Percentiles rank a stretch among this genome's conserved stretches.
phyloP scores from a whole-genome alignment of 805 yeast species.

The Yarrowia osloensis region DNA sequence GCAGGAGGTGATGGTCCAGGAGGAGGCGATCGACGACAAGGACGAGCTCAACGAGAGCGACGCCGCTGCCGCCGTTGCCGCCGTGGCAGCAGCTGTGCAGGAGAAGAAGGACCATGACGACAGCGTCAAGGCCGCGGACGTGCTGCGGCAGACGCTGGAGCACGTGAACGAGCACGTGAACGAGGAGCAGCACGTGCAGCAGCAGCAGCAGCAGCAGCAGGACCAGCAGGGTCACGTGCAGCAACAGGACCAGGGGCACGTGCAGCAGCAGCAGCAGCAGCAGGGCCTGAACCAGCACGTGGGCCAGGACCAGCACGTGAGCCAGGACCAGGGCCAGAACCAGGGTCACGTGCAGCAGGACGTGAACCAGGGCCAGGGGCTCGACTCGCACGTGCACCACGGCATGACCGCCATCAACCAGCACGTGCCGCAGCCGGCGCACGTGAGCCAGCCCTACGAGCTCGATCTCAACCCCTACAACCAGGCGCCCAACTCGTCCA shows the following conservation, averaged over 20 bases:
- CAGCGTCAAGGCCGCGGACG: slow-evolving; percentile 25
- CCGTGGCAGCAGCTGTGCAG: slow-evolving; percentile 29
- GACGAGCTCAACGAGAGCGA: slow-evolving; percentile 30
- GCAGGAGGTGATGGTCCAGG: slow-evolving; percentile 13
- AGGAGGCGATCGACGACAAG: slow-evolving; percentile 26
- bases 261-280: background rate
- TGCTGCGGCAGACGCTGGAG: slow-evolving; percentile 9
- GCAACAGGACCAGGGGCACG: background rate
- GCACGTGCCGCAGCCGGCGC: slow-evolving; percentile 8
- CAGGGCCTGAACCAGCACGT: background rate
- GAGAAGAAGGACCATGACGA: slow-evolving; percentile 26
- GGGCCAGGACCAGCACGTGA: background rate
- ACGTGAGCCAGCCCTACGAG: background rate
- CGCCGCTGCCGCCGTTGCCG: slow-evolving; percentile 31
- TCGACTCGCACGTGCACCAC: slow-evolving; percentile 1
- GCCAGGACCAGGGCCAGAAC: background rate
- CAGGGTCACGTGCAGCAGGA: background rate
- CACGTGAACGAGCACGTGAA: slow-evolving; percentile 7
- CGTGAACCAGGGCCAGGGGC: background rate
- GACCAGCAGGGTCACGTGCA: background rate
- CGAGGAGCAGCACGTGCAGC: background rate
- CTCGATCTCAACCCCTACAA: slow-evolving; percentile 9
- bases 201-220: background rate
- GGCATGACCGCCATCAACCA: slow-evolving; percentile 24
- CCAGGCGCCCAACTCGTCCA: slow-evolving; percentile 36